Evolutionary conservation across 345 rosid genomes (phyloP).

Genomic region (Brassica carinata): DNA sequence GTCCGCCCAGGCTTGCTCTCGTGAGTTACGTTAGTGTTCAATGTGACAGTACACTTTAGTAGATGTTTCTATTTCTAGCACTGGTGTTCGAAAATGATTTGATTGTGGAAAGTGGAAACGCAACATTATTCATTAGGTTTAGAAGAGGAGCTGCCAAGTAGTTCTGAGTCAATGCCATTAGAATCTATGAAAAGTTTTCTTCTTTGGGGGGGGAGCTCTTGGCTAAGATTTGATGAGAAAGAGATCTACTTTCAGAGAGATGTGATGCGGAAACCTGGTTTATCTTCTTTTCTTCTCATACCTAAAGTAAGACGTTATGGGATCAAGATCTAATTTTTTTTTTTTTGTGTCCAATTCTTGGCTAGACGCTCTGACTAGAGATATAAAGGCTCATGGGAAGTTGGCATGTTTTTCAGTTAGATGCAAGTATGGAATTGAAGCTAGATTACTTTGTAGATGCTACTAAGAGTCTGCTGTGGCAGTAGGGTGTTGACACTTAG

Average conservation of each 20-base stretch:
- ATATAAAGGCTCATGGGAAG: neutral
- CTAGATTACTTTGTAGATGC: slow-evolving; percentile 4
- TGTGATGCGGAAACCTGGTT: slow-evolving; percentile 29
- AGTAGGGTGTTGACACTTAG: neutral
- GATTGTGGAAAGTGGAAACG: too few relatives aligned
- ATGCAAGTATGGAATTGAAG: neutral
- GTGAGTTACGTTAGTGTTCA: slow-evolving; percentile 55
- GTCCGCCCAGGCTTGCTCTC: slow-evolving; percentile 78
- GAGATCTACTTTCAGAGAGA: neutral
- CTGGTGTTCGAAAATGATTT: neutral
- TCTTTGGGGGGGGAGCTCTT: neutral
- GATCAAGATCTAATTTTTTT: neutral
- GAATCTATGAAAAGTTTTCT: neutral
- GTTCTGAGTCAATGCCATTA: neutral
- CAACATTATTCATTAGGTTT: slow-evolving; percentile 1
- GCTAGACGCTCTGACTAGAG: slow-evolving; percentile 14
- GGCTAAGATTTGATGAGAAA: neutral
- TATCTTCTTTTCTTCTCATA: slow-evolving; percentile 16
- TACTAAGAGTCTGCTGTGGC: slow-evolving; percentile 3
- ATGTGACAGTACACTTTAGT: neutral
- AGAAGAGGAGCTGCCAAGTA: slow-evolving; percentile 7
- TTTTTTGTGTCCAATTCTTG: neutral
- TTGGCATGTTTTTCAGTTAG: slow-evolving; percentile 10
- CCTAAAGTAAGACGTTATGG: slow-evolving; percentile 4
- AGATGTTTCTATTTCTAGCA: slow-evolving; percentile 17